phyloP scores from a whole-genome alignment of 2,329 filamentous ascomycete species.

The Aspergillus awamori region DNA sequence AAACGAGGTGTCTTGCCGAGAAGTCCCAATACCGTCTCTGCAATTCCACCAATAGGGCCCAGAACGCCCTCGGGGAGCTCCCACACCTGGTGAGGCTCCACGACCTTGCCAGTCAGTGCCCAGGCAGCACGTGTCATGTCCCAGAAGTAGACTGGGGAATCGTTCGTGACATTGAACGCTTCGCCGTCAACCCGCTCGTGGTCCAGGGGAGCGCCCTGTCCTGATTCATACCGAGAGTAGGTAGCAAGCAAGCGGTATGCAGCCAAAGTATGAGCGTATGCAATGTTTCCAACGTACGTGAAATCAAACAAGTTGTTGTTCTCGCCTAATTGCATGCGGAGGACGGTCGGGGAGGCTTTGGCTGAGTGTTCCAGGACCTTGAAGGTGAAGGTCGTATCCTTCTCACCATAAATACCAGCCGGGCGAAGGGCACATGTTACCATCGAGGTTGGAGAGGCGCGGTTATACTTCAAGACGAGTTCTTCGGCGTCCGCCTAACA shows the following conservation, averaged over 20 bases:
- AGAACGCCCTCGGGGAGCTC: conserved; percentile 45
- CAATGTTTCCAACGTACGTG: conserved; percentile 69
- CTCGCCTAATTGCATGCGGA: conserved; percentile 79
- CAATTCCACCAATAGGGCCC: conserved; percentile 43
- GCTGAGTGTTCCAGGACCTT: conserved; percentile 73
- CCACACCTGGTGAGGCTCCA: conserved; percentile 48
- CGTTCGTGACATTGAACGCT: conserved; percentile 88
- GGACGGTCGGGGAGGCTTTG: conserved; percentile 59
- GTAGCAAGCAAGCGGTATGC: conserved; percentile 70
- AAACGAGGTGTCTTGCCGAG: conserved; percentile 51
- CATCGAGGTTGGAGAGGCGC: conserved; percentile 59
- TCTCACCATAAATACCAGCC: conserved; percentile 87
- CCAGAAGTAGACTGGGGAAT: conserved; percentile 86
- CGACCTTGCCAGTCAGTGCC: conserved; percentile 53
- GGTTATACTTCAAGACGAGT: conserved; percentile 76
- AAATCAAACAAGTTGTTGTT: conserved; percentile 72
- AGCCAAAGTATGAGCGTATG: conserved; percentile 81
- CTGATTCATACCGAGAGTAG: conserved; percentile 45
- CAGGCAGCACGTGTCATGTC: conserved; percentile 82
- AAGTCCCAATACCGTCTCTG: conserved; percentile 47
- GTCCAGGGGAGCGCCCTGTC: conserved; percentile 65
- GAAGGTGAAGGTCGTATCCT: conserved; percentile 75
- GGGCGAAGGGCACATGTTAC: conserved; percentile 82
- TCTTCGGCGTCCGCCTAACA: conserved; percentile 74
- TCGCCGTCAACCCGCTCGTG: conserved; percentile 79